Evolutionary conservation across 140 eudicot genomes (phyloP), one percentile per base, ranked within the genome.

Genomic region (Anethum foeniculum): DNA sequence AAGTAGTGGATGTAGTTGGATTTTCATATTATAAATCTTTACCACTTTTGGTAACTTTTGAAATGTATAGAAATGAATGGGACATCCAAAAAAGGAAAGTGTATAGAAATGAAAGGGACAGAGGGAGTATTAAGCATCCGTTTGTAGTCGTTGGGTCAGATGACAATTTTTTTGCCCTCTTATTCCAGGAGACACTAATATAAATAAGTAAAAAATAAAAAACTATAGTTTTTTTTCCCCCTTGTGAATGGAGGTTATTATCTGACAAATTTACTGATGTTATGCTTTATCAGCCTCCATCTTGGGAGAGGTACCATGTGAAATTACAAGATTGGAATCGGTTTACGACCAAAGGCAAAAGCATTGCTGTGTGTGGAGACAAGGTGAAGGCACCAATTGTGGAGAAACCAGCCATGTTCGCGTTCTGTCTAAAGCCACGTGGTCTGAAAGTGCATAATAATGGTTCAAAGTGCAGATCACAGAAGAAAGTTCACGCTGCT

Each of bases 361-460:
- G 69, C 34, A 83, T 83, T 28, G 56, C 69, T 28, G 81, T 85
- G 52, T 71, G 77, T 88, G 98, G 90, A 81, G 86, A 86, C 84
- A 90, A 81, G 75, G 89, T 84, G 86, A 90, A 87, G 87, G 78
- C 89, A 58, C 78, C 85, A 16, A 77, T 88, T 23, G 80, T 79
- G 62, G 97, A 94, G 83, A 94, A 90, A 80, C 98, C 96, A 27
- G 88, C 91, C 12, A 90, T 89, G 96, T 94, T 92, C 92, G 96
- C 98, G 72, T 94, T 94, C 84, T 94, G 97, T 83, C 78, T 90
- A 80, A 90, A 86, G 81, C 98, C 97, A 5, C 88, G 97, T 65
- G 98, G 98, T 77, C n/a, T 54, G 5, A 46, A 46, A 46, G 49
- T 46, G 49, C 49, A 14, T 46, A 46, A 46, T 9, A 46, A 11